Base-by-base conservation (phyloP, 2,329 filamentous ascomycete species). In the Aspergillus sp. region DNA sequence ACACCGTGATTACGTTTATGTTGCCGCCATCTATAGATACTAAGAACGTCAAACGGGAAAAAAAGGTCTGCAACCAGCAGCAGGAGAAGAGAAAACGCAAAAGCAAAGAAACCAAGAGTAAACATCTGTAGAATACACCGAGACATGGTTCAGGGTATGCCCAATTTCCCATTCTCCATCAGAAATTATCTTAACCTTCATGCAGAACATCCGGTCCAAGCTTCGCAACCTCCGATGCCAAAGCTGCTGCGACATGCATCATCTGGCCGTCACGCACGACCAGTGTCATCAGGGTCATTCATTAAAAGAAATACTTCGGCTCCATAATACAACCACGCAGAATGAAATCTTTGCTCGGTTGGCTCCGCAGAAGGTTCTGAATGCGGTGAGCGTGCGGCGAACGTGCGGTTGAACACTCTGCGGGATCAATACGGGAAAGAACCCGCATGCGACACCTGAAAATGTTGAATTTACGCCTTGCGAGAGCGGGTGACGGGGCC, bases 401-500 rank as follows among this genome's bases (percentile, higher is more conserved):
- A 25, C 15, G 25, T 46, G 44, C 8, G 25, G 23, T 27, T 21
- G 35, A n/a, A 11, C 35, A 4, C 4, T n/a, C 31, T 2, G 35
- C 35, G 35, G 14, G 35, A 37, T n/a, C 35, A 37, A 37, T 37
- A 37, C 35, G 15, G 14, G 11, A 39, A 33, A 23, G 40, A 46
- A 15, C 15, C 27, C 44, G n/a, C 41, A 45, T 3, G 44, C 19
- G 15, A 27, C 35, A 23, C 23, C 35, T 6, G 35, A 8, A 2
- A 19, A 40, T 17, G 23, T 9, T 19, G 17, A 14, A 57, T 61
- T 69, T 79, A 80, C 55, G 77, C 78, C 70, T 80, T 80, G 66
- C 78, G 75, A 31, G 77, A 79, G 59, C 78, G 73, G 35, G 77
- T 79, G 61, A 76, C 73, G 21, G 76, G 75, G 43, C 77, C 76